Percentiles rank a stretch among this genome's conserved stretches.
Evolutionary conservation across 169 alveolate genomes (phyloP).

Genomic region (Cryptosporidium andersoni): DNA sequence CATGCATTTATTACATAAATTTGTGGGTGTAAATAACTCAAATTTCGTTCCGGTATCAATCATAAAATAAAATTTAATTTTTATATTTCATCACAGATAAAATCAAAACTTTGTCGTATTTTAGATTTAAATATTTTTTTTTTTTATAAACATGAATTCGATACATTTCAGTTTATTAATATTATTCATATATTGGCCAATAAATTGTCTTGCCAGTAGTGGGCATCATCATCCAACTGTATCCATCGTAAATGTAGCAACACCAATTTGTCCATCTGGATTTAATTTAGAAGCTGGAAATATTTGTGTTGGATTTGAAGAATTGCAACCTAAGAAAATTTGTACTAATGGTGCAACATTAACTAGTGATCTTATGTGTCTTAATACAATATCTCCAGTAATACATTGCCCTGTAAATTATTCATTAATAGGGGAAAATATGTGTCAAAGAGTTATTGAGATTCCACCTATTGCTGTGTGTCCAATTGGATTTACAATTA

Average conservation of each 20-base stretch:
- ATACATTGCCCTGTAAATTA: slow-evolving; percentile 48
- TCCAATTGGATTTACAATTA: slow-evolving; percentile 45
- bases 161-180: not conserved
- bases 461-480: slow-evolving; percentile 34
- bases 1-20: no score
- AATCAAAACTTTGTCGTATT: not conserved
- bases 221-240: slow-evolving; percentile 49
- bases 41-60: not conserved
- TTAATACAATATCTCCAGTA: slow-evolving; percentile 50
- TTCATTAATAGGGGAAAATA: slow-evolving; percentile 55
- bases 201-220: slow-evolving; percentile 42
- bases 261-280: slow-evolving; percentile 53
- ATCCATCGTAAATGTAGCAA: slow-evolving; percentile 45
- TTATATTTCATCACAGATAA: not conserved
- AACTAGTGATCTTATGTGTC: slow-evolving; percentile 23
- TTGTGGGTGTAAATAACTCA: not conserved
- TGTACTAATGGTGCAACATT: slow-evolving; percentile 50
- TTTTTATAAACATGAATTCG: not conserved
- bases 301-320: slow-evolving; percentile 39
- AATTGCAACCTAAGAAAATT: slow-evolving; percentile 24
- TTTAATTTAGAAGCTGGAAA: slow-evolving; percentile 33
- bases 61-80: not conserved
- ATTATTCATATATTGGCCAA: slow-evolving; percentile 21
- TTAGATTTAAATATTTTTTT: not conserved
- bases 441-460: slow-evolving; percentile 56